Base-by-base conservation (phyloP, 257 asterid species). In the Leonotis leonurus region DNA sequence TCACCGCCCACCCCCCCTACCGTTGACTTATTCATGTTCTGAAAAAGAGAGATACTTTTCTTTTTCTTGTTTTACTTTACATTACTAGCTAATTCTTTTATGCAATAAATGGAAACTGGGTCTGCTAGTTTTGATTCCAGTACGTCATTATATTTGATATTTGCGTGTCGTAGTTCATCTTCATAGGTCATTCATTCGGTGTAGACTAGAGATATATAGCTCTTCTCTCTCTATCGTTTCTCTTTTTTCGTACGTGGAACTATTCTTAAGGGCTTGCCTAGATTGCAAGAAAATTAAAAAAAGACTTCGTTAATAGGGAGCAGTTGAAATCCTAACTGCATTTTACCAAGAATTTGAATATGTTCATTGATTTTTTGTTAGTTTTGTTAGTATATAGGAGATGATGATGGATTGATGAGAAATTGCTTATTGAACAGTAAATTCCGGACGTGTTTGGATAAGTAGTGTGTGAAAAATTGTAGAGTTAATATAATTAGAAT, bases 321-420 rank as follows among this genome's bases (percentile, higher is more conserved):
- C 69, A 40, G 81, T 73, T 70, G 77, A 39, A 56, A 74, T 40
- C 63, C 70, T 75, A 78, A 67, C 75, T 18, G 60, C 29, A 70
- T 62, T 44, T 64, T 73, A 75, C 78, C 79, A 58, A 76, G 39
- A 74, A 64, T 32, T 60, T 41, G 53, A 33, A 35, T 54, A 41
- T 39, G 41, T 48, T 24, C n/a, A n/a, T n/a, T n/a, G n/a, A n/a
- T 60, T 8, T 13, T 17, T 21, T 17, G 25, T 73, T 24, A 0
- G 72, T 60, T 57, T 39, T 56, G 70, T 73, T 56, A 66, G 73
- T 52, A 33, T 35, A 20, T 24, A 20, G 41, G 58, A 29, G 58
- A 52, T 13, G 32, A 40, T n/a, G 41, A 3, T 4, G 21, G 17
- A 55, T 18, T 40, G 12, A 7, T 59, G 24, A 5, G 1, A 27